Base-by-base conservation (phyloP, 2,329 filamentous ascomycete genomes). In the Diaporthe destruens region DNA sequence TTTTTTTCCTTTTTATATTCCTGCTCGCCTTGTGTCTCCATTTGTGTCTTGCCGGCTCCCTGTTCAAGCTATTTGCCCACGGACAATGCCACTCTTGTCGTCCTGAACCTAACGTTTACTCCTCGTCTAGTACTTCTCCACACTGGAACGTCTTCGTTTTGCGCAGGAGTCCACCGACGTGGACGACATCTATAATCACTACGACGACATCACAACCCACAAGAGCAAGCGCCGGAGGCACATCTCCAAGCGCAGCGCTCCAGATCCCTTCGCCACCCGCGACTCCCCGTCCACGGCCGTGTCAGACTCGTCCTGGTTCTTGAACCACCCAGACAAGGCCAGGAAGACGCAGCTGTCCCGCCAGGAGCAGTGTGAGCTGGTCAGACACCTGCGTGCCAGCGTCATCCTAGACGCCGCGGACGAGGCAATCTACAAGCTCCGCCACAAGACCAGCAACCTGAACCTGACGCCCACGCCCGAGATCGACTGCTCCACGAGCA, bases 281-380 rank as follows among this genome's bases (percentile, higher is more conserved):
- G 81, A 80, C 57, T 77, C 79, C 57, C 79, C 78, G 23, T 78
- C 84, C 72, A 84, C 87, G 69, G 86, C 87, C 71, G 85, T 87
- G 39, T 72, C 72, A 18, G 90, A 93, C 77, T 88, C 88, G 70
- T 86, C 89, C 75, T 94, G 93, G 85, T 95, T 91, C 80, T 85
- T 91, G 69, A 89, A 87, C 29, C 85, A 95, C 54, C 93, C 94
- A 25, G 89, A 93, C 75, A 94, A 94, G 81, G 87, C 94, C 75
- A 91, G 90, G 78, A 89, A 90, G 75, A 90, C 89, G 75, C 89
- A 93, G 74, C 92, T 95, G 80, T 91, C 91, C 32, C 86, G 85
- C 63, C 92, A 95, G 80, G 93, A 96, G 82, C 92, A 92, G 76
- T 83, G 88, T 55, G 81, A 90, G 72, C 84, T 92, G 71, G 88